Base-by-base conservation (phyloP, 2,329 filamentous ascomycete species). In the Penicillium sp. region DNA sequence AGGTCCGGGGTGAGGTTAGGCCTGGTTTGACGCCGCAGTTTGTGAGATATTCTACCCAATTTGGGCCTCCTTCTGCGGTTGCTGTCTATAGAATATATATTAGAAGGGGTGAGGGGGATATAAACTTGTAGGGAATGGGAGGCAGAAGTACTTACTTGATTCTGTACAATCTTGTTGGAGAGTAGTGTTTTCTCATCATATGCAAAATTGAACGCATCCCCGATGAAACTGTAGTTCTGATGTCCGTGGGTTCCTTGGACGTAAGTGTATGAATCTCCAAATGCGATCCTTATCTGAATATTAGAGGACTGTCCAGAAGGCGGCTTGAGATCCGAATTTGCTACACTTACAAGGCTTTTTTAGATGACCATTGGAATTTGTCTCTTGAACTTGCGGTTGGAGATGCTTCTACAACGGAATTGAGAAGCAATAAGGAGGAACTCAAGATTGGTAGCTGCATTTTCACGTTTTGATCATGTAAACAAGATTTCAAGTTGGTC, bases 21-120 rank as follows among this genome's bases (percentile, higher is more conserved):
- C 78, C 78, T 12, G 71, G 62, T 30, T 76, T 59, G 7, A 77
- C 43, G n/a, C 76, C 79, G 59, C 81, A 83, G 1, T 68, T 64
- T 6, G 81, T 83, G 18, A 84, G 67, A 48, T 74, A 78, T 58
- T 83, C 78, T 4, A 81, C 72, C 80, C 80, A 84, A 49, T 83
- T 81, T 0, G 80, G 77, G 0, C 80, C 80, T 1, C 79, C 80
- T 47, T 79, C 76, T 15, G 79, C 79, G 0, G 78, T 79, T n/a
- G 68, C 68, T 2, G 73, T 77, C 55, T 78, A 75, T 32, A 30
- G 3, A 10, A 7, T 18, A 13, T 21, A 5, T 26, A 12, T 24
- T 23, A 37, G 29, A 44, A 20, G n/a, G 23, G 3, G 21, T 51
- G 8, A 41, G n/a, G 12, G n/a, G n/a, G 41, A 12, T 39, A 21